Evolutionary conservation across 805 yeast genomes (phyloP).

Genomic region (Monosporozyma servazzii): DNA sequence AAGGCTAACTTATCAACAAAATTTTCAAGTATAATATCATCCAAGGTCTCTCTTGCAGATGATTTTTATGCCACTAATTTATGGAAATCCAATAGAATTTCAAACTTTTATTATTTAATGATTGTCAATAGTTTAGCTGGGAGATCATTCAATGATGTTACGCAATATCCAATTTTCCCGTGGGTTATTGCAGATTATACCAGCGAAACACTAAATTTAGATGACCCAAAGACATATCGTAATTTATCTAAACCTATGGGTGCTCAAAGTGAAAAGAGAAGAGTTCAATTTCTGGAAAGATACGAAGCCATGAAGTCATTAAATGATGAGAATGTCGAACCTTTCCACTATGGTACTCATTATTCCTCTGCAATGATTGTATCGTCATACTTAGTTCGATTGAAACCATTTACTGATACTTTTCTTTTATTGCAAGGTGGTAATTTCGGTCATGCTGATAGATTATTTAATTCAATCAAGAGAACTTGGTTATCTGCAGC

Average conservation of each 20-base stretch:
- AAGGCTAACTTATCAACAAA: slow-evolving; percentile 33
- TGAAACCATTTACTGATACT: slow-evolving; percentile 75
- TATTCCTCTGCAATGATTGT: slow-evolving; percentile 93
- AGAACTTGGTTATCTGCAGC: slow-evolving; percentile 79
- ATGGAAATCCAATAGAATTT: slow-evolving; percentile 72
- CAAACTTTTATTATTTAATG: slow-evolving; percentile 77
- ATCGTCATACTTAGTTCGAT: slow-evolving; percentile 64
- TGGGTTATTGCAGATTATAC: slow-evolving; percentile 83
- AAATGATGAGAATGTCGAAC: slow-evolving; percentile 50
- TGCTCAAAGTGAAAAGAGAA: slow-evolving; percentile 59
- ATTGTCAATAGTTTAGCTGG: slow-evolving; percentile 79
- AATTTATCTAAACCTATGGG: slow-evolving; percentile 90
- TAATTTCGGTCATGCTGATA: slow-evolving; percentile 78
- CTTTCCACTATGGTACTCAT: slow-evolving; percentile 90
- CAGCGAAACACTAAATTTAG: slow-evolving; percentile 59
- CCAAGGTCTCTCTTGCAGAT: slow-evolving; percentile 7
- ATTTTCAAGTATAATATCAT: slow-evolving; percentile 35
- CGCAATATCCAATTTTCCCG: slow-evolving; percentile 88
- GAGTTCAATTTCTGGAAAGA: slow-evolving; percentile 55
- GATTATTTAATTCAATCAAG: slow-evolving; percentile 65
- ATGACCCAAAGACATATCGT: slow-evolving; percentile 52
- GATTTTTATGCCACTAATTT: slow-evolving; percentile 46
- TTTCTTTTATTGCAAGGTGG: slow-evolving; percentile 79
- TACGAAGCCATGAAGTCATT: slow-evolving; percentile 61
- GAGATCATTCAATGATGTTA: slow-evolving; percentile 76